Evolutionary conservation across 1,284 basidiomycete species (phyloP), one percentile per base, ranked within the genome.

Genomic region (Rhizoctonia solani): DNA sequence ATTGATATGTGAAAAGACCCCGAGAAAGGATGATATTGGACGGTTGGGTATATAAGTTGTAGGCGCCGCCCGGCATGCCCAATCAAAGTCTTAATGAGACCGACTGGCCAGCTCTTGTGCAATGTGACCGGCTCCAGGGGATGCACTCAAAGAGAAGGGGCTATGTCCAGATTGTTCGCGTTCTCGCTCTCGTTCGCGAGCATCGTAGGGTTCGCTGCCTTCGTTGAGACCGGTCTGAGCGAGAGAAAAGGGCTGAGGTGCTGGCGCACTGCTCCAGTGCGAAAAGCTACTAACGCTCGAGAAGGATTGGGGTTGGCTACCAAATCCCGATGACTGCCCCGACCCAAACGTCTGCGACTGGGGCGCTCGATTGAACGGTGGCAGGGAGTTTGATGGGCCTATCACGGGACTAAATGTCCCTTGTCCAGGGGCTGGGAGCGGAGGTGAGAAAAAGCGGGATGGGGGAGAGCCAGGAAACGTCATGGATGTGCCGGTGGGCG

Each of bases 121-220:
- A 16, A 63, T 63, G 34, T 41, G 9, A 14, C 55, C 41, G 19
- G 55, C 34, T 49, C 58, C 58, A 29, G 58, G 58, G 39, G 58
- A 63, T 32, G 58, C 47, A 34, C 58, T 52, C 47, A 63, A 41
- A 29, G 58, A 63, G 23, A 50, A 63, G 1, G 47, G 34, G 16
- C 58, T 47, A 37, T 47, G 47, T 4, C 55, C 55, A 9, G 42
- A 46, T 23, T 61, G 82, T 42, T 82, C 79, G 44, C 76, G 80
- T 58, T 85, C 85, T 25, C 81, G 79, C 55, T 83, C 79, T 19
- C 83, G 77, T 66, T 82, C 81, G 61, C 41, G 44, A 6, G 50
- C 63, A 52, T 61, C 61, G 37, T 49, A 56, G 50, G 44, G 65
- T 34, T 70, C 58, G 58, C 58, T 63, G 13, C 58, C 58, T 29